Evolutionary conservation across 768 basidiomycete species (phyloP).

Genomic region (Boletus tylopilopsis): DNA sequence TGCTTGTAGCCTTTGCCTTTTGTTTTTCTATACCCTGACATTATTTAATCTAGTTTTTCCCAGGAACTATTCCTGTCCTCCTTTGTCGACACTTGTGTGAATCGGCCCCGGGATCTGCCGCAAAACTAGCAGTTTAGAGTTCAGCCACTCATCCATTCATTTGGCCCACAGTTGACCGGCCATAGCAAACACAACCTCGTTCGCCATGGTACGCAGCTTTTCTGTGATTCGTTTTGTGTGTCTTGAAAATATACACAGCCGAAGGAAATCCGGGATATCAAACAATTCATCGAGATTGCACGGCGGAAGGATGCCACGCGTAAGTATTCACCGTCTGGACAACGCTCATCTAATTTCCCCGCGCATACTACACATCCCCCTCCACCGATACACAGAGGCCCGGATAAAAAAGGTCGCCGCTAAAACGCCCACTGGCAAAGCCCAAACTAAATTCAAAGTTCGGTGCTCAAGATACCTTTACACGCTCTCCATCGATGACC

Average conservation of each 20-base stretch:
- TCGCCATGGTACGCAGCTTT: constrained; percentile 27
- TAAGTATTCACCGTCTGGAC: constrained; percentile 43
- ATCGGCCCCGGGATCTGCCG: constrained; percentile 22
- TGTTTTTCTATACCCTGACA: too few relatives aligned
- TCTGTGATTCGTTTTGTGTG: neutral
- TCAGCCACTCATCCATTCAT: constrained; percentile 25
- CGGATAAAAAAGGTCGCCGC: constrained; percentile 94
- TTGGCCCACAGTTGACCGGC: neutral
- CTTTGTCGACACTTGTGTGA: too few relatives aligned
- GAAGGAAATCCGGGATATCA: constrained; percentile 98
- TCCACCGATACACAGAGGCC: constrained; percentile 58
- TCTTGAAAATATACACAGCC: constrained; percentile 50
- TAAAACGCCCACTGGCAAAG: constrained; percentile 64
- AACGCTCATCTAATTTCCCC: neutral
- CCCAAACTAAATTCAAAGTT: constrained; percentile 96
- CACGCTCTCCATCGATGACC: constrained; percentile 94
- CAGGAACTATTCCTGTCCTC: too few relatives aligned
- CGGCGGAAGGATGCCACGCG: constrained; percentile 96
- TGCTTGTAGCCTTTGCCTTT: constrained; percentile 13
- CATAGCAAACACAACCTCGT: constrained; percentile 8
- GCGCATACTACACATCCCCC: neutral
- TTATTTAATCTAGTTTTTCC: too few relatives aligned
- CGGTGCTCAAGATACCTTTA: constrained; percentile 95
- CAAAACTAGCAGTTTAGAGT: constrained; percentile 29
- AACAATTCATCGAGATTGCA: constrained; percentile 96